Conservation (phyloP, 768 basidiomycete genomes). For the Pholiota conissans region DNA sequence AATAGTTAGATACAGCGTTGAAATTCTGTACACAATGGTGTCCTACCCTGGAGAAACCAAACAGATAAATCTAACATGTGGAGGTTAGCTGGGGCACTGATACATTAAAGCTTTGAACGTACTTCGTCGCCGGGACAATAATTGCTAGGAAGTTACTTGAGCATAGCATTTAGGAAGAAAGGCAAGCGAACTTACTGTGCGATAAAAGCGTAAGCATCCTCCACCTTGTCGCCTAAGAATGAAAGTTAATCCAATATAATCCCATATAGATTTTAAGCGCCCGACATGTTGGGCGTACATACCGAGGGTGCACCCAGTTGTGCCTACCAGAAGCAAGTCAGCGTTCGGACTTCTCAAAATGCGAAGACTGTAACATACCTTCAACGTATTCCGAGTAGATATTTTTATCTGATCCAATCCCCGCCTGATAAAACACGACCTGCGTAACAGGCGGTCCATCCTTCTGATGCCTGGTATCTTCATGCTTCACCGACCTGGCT, state of each 20-base stretch:
- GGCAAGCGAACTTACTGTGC: slow-evolving; percentile 56
- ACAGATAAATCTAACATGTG: slow-evolving; percentile 61
- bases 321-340: slow-evolving; percentile 42
- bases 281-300: slow-evolving; percentile 1
- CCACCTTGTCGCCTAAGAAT: slow-evolving; percentile 62
- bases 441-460: slow-evolving; percentile 47
- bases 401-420: slow-evolving; percentile 57
- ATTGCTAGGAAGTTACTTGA: slow-evolving; percentile 43
- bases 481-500: slow-evolving; percentile 50
- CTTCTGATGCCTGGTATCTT: slow-evolving; percentile 37
- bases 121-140: slow-evolving; percentile 75
- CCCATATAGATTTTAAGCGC: neutral
- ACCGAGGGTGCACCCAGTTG: slow-evolving; percentile 65
- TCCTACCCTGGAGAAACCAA: slow-evolving; percentile 73
- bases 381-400: slow-evolving; percentile 61
- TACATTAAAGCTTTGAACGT: no score
- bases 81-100: neutral
- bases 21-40: neutral
- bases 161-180: neutral
- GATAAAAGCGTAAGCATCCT: slow-evolving; percentile 78
- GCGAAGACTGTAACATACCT: slow-evolving; percentile 34
- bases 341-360: neutral
- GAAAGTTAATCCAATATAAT: slow-evolving; percentile 4
- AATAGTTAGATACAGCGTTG: neutral
- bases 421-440: slow-evolving; percentile 66